Base-by-base conservation (phyloP, 176 grass and related monocot genomes). In the Canna indica region DNA sequence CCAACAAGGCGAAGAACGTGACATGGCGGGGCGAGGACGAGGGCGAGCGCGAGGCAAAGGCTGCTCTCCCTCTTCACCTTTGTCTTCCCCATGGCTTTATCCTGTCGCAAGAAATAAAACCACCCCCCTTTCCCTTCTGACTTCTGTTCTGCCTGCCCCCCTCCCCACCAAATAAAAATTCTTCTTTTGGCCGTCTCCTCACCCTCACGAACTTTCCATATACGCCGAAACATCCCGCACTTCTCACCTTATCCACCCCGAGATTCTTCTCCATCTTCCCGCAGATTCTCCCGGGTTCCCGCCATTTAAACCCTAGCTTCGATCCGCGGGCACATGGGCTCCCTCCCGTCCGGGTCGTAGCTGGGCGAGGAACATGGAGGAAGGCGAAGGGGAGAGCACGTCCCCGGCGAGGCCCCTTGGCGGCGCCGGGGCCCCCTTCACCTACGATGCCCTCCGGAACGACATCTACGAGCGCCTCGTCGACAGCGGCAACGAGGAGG, bases 351-450 rank as follows among this genome's bases (percentile, higher is more conserved):
- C 73, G 26, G 47, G 70, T 53, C 61, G 70, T 81, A 67, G 75
- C 67, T 11, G 76, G 39, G n/a, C n/a, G n/a, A n/a, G n/a, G n/a
- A n/a, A n/a, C 52, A 29, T 81, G 53, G 81, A 87, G 81, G 91
- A 96, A 52, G 79, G 88, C 25, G 78, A 73, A 30, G 86, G 84
- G 35, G 88, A 91, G 86, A 92, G 86, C 81, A 85, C 79, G 67
- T 83, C 75, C 35, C 53, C 72, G 46, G n/a, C 47, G 36, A 28
- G 52, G 35, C 66, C 11, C 53, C 76, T 68, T 39, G 64, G 58
- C 44, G 60, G 81, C 72, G 77, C 64, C 45, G 60, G 78, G 63
- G 77, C 65, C 60, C 33, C 57, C 29, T 60, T 36, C 81, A 65
- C 65, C 1, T 39, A 50, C 56, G 41, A 71, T 36, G 78, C 84